Evolutionary conservation across 139 green algal species (phyloP), one percentile per base, ranked within the genome.

Genomic region (Chlamydomonas schloesseri): DNA sequence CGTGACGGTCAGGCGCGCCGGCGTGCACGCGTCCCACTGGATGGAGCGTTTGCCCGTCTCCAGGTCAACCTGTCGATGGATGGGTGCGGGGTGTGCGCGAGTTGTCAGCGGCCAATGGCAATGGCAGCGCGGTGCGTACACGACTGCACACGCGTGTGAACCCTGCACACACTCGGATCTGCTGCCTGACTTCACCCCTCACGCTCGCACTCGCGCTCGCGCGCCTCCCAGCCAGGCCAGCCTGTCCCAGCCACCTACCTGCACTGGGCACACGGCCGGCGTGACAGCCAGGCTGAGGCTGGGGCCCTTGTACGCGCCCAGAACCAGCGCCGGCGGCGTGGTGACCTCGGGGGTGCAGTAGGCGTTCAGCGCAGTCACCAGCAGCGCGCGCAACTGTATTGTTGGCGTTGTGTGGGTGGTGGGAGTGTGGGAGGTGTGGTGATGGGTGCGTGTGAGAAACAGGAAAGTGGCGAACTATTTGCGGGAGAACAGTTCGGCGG

Each of bases 351-450:
- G 79, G 21, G 64, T 76, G 79, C 79, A 85, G 79, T 69, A 85
- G 79, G 36, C 64, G 67, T 85, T 85, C 67, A 85, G 20, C 20
- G 79, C 79, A 20, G 79, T 85, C 29, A 28, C 23, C 37, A 85
- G 31, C 65, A 85, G 79, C 13, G 42, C 31, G 17, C 78, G 78
- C 18, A 84, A 46, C 78, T 84, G 78, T 23, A 23, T 28, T 28
- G 55, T 23, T 11, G 13, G 55, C 18, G 55, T 62, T 23, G 55
- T 62, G 55, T 62, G 55, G 8, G 55, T 62, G 55, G 53, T n/a
- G n/a, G n/a, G n/a, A n/a, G n/a, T n/a, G n/a, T n/a, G n/a, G n/a
- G n/a, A n/a, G n/a, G n/a, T n/a, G n/a, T n/a, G n/a, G n/a, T n/a
- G n/a, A n/a, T 50, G 42, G 5, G 42, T 50, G 42, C 55, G 55